Percentiles rank a stretch among this genome's conserved stretches.
These are phyloP conservation scores for Porcisia hertigi DNA, from an alignment of 208 protist species.

Conservation along the genomic window DNA sequence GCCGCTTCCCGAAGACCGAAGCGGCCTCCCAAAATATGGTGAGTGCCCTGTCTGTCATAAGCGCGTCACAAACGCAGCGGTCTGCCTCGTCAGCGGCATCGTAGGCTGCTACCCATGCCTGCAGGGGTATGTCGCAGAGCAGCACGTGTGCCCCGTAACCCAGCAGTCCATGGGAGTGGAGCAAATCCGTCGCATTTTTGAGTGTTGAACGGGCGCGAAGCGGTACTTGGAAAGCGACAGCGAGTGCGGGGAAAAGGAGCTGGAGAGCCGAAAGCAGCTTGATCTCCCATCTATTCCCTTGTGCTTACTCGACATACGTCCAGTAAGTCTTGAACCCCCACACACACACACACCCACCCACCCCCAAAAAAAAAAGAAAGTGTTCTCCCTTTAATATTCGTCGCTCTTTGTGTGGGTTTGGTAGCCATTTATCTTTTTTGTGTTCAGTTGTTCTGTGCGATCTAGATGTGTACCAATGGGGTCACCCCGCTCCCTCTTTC, in stretches of 20 bases:
- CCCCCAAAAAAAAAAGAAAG: no score
- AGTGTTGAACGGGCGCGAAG: conserved; percentile 36
- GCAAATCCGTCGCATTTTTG: conserved; percentile 78
- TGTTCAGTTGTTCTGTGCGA: no score
- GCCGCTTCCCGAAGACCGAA: conserved; percentile 20
- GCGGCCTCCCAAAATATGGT: conserved; percentile 39
- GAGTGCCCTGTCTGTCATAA: conserved; percentile 68
- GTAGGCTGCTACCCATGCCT: conserved; percentile 88
- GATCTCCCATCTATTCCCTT: no score
- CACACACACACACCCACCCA: no score
- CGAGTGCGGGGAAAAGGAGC: neutral
- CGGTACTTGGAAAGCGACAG: neutral
- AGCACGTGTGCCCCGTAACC: conserved; percentile 67
- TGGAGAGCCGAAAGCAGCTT: no score
- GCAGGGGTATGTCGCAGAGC: conserved; percentile 42
- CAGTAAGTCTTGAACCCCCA: no score
- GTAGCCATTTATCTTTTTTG: no score
- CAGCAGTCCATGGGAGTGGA: conserved; percentile 40
- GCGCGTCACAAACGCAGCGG: conserved; percentile 65
- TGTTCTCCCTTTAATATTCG: no score
- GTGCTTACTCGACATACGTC: no score
- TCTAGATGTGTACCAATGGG: no score
- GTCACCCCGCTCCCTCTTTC: no score
- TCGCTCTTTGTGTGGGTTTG: no score
- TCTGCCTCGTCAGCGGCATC: conserved; percentile 63